Conservation (phyloP, 352 stramenopile genomes). For the Globisporangium abappressorium region DNA sequence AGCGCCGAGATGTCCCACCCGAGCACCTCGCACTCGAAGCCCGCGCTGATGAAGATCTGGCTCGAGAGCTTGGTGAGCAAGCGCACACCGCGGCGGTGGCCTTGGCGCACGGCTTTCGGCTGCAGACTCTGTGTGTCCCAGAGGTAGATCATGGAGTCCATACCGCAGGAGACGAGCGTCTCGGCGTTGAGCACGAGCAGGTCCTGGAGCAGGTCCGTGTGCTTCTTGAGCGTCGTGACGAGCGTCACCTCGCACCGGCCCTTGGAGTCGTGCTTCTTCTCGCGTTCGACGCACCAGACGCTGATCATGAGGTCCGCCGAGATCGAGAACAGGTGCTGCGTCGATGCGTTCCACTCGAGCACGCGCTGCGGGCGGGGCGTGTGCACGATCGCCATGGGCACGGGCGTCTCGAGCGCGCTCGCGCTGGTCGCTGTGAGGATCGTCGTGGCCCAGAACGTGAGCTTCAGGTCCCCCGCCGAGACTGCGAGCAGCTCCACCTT, state of each 20-base stretch:
- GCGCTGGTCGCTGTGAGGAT: constrained; percentile 60
- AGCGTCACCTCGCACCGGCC: constrained; percentile 53
- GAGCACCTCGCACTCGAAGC: constrained; percentile 74
- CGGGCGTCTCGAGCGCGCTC: constrained; percentile 57
- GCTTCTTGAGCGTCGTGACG: constrained; percentile 55
- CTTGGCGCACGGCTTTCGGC: constrained; percentile 42
- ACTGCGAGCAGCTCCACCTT: constrained; percentile 60
- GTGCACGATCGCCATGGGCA: constrained; percentile 62
- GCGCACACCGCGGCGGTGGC: constrained; percentile 61
- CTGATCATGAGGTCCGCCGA: constrained; percentile 67
- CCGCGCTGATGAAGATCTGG: constrained; percentile 68
- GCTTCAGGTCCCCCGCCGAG: constrained; percentile 69
- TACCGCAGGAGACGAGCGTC: constrained; percentile 65
- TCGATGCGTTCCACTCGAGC: constrained; percentile 60
- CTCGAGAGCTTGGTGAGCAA: constrained; percentile 59
- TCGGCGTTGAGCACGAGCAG: constrained; percentile 70
- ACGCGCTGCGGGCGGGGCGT: constrained; percentile 67
- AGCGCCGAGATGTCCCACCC: constrained; percentile 71
- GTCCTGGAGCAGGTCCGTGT: constrained; percentile 72
- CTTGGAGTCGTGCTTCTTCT: constrained; percentile 32
- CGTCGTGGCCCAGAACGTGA: constrained; percentile 70
- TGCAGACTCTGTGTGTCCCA: constrained; percentile 62
- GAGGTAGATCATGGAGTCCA: constrained; percentile 73
- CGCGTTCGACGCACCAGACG: constrained; percentile 51
- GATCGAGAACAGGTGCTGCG: constrained; percentile 64